These are phyloP conservation scores for Penicillium mononematosum DNA, from an alignment of 495 filamentous ascomycete genomes.

Conservation along the genomic window DNA sequence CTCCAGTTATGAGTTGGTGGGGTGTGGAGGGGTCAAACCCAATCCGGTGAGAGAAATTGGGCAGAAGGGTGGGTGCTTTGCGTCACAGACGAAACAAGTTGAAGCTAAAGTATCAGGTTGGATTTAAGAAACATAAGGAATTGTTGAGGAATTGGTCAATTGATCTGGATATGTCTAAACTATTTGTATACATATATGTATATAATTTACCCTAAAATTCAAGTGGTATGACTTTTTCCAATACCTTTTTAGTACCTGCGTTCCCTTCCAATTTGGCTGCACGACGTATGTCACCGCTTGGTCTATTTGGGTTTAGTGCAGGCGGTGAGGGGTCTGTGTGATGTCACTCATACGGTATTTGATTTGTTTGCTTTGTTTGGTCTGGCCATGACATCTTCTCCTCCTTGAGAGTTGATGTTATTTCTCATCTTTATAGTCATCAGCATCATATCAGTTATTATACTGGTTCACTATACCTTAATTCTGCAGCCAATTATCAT, in stretches of 20 bases:
- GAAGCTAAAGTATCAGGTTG: slow-evolving; percentile 2
- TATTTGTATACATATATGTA: neutral
- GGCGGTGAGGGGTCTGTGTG: slow-evolving; percentile 1
- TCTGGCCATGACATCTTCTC: slow-evolving; percentile 7
- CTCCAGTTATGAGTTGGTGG: slow-evolving; percentile 19
- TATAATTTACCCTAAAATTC: neutral
- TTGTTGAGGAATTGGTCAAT: neutral
- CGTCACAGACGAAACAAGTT: slow-evolving; percentile 33
- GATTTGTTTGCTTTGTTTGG: slow-evolving; percentile 1
- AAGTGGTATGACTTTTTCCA: neutral
- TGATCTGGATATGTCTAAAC: too few species aligned
- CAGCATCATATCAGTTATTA: neutral
- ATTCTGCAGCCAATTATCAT: neutral
- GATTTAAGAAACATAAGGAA: neutral
- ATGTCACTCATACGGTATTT: slow-evolving; percentile 1
- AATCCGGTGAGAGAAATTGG: slow-evolving; percentile 46
- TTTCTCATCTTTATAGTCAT: neutral
- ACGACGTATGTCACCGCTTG: slow-evolving; percentile 19
- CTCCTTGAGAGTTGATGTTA: neutral
- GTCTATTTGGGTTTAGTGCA: slow-evolving; percentile 14
- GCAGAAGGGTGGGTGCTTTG: slow-evolving; percentile 40
- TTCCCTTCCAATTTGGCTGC: slow-evolving; percentile 7
- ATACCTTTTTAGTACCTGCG: slow-evolving; percentile 10
- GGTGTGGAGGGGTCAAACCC: slow-evolving; percentile 31
- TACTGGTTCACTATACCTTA: neutral